Evolutionary conservation across 139 green algal species (phyloP).

Genomic region (Nannochloris sp.): DNA sequence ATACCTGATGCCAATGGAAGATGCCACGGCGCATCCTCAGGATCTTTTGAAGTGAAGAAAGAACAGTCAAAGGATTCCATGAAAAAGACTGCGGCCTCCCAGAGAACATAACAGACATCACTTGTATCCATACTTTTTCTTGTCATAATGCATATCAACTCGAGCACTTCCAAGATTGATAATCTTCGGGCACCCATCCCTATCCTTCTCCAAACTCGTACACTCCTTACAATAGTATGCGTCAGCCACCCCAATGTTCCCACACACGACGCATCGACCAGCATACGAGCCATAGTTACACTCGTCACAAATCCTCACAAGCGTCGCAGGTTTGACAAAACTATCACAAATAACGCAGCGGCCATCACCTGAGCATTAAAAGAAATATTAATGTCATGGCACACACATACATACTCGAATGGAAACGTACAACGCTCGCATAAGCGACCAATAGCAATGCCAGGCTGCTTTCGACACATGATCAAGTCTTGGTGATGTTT

Average conservation of each 20-base stretch:
- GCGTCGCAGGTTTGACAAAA: slow-evolving; percentile 86
- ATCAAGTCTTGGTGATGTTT: slow-evolving; percentile 90
- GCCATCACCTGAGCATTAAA: slow-evolving; percentile 60
- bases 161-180: slow-evolving; percentile 94
- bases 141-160: slow-evolving; percentile 86
- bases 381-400: neutral
- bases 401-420: neutral
- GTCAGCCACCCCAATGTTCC: slow-evolving; percentile 86
- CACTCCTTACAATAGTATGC: slow-evolving; percentile 99
- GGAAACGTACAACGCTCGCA: slow-evolving; percentile 82
- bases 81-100: slow-evolving; percentile 25
- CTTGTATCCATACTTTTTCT: slow-evolving; percentile 32
- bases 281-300: slow-evolving; percentile 97
- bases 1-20: slow-evolving; percentile 45
- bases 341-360: slow-evolving; percentile 97
- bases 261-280: slow-evolving; percentile 95
- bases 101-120: neutral
- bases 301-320: slow-evolving; percentile 98
- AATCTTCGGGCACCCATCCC: slow-evolving; percentile 98
- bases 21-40: slow-evolving; percentile 34
- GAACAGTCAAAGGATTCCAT: slow-evolving; percentile 25
- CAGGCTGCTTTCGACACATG: slow-evolving; percentile 96
- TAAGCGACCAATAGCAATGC: slow-evolving; percentile 89
- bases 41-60: slow-evolving; percentile 30
- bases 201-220: slow-evolving; percentile 94